Conservation (phyloP, 2,329 filamentous ascomycete species). For the Myotisia sp. region DNA sequence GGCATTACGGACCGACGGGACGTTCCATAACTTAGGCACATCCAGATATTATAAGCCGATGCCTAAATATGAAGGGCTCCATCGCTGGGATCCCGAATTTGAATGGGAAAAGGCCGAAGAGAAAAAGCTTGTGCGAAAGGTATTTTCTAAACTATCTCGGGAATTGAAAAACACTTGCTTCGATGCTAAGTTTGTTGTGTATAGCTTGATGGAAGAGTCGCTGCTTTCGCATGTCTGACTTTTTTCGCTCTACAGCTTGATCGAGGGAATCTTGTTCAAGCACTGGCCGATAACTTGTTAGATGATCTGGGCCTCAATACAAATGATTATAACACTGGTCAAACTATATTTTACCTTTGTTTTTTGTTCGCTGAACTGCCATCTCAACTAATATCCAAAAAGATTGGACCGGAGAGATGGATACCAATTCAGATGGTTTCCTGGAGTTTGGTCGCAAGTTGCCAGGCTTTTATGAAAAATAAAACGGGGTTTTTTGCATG, state of each 20-base stretch:
- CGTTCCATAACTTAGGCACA: conserved; percentile 25
- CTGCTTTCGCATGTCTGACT: conserved; percentile 39
- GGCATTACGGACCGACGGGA: conserved; percentile 15
- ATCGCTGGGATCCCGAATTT: conserved; percentile 35
- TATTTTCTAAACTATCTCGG: conserved; percentile 11
- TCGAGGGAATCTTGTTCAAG: conserved; percentile 47
- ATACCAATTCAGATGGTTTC: conserved; percentile 45
- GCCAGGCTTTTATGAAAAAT: conserved; percentile 38
- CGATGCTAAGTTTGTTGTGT: not conserved
- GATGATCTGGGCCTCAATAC: conserved; percentile 35
- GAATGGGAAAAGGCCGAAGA: conserved; percentile 34
- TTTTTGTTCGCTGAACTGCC: conserved; percentile 42
- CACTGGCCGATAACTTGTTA: conserved; percentile 48
- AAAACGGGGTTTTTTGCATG: conserved; percentile 29
- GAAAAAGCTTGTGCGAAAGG: conserved; percentile 27
- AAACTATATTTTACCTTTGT: conserved; percentile 25
- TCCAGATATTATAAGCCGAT: conserved; percentile 27
- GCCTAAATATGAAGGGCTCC: conserved; percentile 33
- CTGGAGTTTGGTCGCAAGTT: conserved; percentile 41
- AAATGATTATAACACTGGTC: conserved; percentile 32
- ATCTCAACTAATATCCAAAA: conserved; percentile 47
- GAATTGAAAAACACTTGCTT: not conserved
- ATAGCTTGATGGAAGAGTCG: conserved; percentile 31
- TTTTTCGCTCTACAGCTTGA: conserved; percentile 53
- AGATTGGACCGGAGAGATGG: conserved; percentile 45